Conservation (phyloP, 768 basidiomycete species). For the Lyophyllum atratum region DNA sequence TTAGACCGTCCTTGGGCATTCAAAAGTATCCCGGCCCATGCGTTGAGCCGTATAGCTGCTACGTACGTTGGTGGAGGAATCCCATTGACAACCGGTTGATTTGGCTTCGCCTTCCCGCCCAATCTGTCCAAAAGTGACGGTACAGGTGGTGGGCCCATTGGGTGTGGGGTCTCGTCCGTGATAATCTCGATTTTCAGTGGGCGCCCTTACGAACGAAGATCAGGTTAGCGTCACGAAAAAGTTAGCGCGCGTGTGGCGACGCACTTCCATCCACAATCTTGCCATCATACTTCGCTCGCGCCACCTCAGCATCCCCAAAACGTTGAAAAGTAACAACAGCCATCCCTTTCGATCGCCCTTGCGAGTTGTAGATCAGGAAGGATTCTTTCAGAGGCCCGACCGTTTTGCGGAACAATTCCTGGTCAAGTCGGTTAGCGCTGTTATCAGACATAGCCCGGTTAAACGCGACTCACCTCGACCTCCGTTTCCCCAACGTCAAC, state of each 20-base stretch:
- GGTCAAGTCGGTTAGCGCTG: neutral
- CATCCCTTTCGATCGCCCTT: slow-evolving; percentile 80
- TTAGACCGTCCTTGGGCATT: neutral
- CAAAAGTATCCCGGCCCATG: neutral
- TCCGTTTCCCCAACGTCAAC: slow-evolving; percentile 70
- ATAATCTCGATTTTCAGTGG: slow-evolving; percentile 70
- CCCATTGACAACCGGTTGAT: slow-evolving; percentile 8
- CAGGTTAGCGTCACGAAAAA: neutral
- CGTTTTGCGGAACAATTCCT: slow-evolving; percentile 79
- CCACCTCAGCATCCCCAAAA: slow-evolving; percentile 60
- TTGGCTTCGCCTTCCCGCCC: slow-evolving; percentile 7
- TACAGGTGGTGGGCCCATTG: slow-evolving; percentile 20
- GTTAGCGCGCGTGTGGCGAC: slow-evolving; percentile 22
- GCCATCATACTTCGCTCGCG: slow-evolving; percentile 70
- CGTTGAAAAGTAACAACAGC: slow-evolving; percentile 71
- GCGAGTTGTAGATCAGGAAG: slow-evolving; percentile 74
- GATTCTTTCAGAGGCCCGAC: slow-evolving; percentile 72
- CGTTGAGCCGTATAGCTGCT: neutral
- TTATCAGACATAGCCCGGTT: neutral
- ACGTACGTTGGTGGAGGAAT: slow-evolving; percentile 20
- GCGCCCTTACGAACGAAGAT: slow-evolving; percentile 43
- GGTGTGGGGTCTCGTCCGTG: slow-evolving; percentile 38
- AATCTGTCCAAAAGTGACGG: slow-evolving; percentile 33
- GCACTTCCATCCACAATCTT: slow-evolving; percentile 71
- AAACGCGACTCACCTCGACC: slow-evolving; percentile 52